Conservation (phyloP, 768 basidiomycete species). For the Punctularia strigosozonata region DNA sequence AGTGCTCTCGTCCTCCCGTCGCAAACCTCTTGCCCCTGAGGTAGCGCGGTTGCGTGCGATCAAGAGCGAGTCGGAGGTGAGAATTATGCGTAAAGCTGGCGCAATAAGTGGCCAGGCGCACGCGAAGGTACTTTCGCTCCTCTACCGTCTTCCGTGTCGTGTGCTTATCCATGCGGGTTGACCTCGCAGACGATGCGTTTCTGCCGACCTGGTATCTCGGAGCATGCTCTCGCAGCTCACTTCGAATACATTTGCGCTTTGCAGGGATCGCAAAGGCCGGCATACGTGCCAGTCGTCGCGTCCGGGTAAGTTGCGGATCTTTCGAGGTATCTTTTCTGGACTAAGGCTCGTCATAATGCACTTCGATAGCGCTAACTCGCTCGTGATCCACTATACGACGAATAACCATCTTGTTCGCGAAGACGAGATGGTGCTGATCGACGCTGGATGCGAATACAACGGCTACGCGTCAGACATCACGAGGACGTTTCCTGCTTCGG, state of each 20-base stretch:
- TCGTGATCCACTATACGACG: slow-evolving; percentile 90
- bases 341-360: neutral
- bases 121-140: slow-evolving; percentile 46
- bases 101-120: slow-evolving; percentile 82
- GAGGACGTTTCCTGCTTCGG: slow-evolving; percentile 82
- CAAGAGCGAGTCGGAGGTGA: slow-evolving; percentile 72
- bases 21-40: slow-evolving; percentile 55
- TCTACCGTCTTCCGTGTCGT: slow-evolving; percentile 1
- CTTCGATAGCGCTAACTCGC: slow-evolving; percentile 57
- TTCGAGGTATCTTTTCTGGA: neutral
- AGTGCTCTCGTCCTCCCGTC: too few relatives aligned
- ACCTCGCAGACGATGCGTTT: slow-evolving; percentile 71
- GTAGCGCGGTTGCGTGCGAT: slow-evolving; percentile 62
- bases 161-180: neutral
- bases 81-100: slow-evolving; percentile 74
- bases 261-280: slow-evolving; percentile 70
- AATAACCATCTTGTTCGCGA: slow-evolving; percentile 70
- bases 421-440: slow-evolving; percentile 73
- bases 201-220: slow-evolving; percentile 40
- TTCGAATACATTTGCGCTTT: slow-evolving; percentile 84
- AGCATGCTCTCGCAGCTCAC: slow-evolving; percentile 59
- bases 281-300: slow-evolving; percentile 98
- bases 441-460: slow-evolving; percentile 89
- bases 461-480: slow-evolving; percentile 95
- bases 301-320: slow-evolving; percentile 51